Percentiles rank a stretch among this genome's conserved stretches.
Conservation (phyloP, 116 monocot genomes). For the Papilionanthe hybrid region DNA sequence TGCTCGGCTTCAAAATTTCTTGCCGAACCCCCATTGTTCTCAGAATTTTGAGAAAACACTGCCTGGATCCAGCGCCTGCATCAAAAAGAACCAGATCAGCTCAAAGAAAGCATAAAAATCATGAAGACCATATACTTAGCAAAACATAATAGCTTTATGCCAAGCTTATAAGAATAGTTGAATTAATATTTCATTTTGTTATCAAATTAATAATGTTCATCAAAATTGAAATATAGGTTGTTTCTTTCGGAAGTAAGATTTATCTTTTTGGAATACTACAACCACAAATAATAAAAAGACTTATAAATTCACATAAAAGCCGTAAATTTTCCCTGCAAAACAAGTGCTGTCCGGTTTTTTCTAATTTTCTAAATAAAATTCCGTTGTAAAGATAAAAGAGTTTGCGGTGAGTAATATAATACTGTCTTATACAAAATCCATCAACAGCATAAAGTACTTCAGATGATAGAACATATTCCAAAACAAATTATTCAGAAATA, state of each 20-base stretch:
- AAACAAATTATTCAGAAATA: not conserved
- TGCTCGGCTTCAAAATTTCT: constrained; percentile 9
- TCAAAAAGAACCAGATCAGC: not conserved
- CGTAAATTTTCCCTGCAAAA: not conserved
- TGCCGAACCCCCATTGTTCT: not conserved
- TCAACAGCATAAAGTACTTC: not conserved
- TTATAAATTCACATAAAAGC: not conserved
- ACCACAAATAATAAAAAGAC: not conserved
- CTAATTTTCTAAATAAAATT: not conserved
- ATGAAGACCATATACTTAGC: not conserved
- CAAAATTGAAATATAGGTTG: not conserved
- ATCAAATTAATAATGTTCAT: not conserved
- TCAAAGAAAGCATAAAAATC: not conserved
- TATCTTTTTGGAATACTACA: not conserved
- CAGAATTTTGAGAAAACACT: constrained; percentile 30
- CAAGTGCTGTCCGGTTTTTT: not conserved
- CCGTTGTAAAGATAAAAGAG: not conserved
- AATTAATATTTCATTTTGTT: not conserved
- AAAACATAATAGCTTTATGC: not conserved
- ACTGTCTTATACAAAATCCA: not conserved
- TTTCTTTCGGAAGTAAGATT: not conserved
- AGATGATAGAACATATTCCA: not conserved
- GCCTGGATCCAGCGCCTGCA: constrained; percentile 96
- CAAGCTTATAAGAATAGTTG: not conserved
- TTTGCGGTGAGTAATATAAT: not conserved